These are phyloP conservation scores for Ganoderma multipileum DNA, from an alignment of 1,284 basidiomycete genomes.

Conservation along the genomic window DNA sequence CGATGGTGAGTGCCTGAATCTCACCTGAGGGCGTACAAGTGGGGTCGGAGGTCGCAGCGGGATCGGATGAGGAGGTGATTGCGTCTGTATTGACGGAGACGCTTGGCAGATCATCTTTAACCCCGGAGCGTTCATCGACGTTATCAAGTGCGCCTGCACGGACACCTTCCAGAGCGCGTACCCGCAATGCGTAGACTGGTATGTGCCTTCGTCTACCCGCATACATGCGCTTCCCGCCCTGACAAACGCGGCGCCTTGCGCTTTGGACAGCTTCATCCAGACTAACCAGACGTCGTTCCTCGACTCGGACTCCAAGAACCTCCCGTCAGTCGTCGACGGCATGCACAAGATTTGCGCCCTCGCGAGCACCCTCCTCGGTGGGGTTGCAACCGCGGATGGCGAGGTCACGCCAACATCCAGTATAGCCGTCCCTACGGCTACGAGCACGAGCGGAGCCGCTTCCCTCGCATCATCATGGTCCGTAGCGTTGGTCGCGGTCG, in stretches of 20 bases:
- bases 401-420: conserved; percentile 45
- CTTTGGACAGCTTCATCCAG: conserved; percentile 53
- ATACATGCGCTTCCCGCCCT: background rate
- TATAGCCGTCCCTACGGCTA: conserved; percentile 26
- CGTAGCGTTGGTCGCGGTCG: background rate
- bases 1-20: conserved; percentile 49
- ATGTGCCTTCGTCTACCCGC: conserved; percentile 25
- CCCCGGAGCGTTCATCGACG: conserved; percentile 64
- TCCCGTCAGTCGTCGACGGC: conserved; percentile 55
- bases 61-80: background rate
- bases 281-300: conserved; percentile 65
- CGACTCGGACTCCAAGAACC: conserved; percentile 47
- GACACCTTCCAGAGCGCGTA: conserved; percentile 70
- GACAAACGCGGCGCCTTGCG: background rate
- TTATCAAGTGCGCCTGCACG: conserved; percentile 73
- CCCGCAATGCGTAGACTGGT: conserved; percentile 79
- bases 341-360: conserved; percentile 61
- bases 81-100: background rate
- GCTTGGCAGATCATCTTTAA: conserved; percentile 61
- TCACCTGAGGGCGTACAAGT: too few species aligned
- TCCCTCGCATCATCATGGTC: conserved; percentile 2
- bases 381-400: conserved; percentile 54
- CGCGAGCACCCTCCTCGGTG: conserved; percentile 57
- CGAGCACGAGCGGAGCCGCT: conserved; percentile 15
- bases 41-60: background rate